Base-by-base conservation (phyloP, 148 eudicot species). In the Chenopodium suecicum region DNA sequence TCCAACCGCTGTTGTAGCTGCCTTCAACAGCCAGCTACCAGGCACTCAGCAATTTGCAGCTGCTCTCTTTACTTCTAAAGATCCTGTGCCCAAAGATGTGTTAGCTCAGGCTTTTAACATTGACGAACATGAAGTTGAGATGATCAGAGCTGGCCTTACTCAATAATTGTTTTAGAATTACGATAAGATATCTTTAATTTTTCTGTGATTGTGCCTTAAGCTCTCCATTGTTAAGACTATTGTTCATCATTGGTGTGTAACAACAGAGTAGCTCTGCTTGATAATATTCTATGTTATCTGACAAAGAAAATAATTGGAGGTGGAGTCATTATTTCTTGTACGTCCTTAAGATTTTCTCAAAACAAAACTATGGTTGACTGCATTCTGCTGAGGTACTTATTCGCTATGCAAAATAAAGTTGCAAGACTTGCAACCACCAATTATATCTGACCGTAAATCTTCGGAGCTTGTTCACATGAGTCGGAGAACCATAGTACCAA, bases 401-500 rank as follows among this genome's bases (percentile, higher is more conserved):
- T 41, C 8, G 1, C 44, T 41, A 41, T 41, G 7, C 44, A 41
- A 41, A 41, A 41, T 0, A 4, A 41, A 41, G 44, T 6, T 41
- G 44, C 44, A 41, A 41, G 44, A 41, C 44, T 58, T 58, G 3
- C 63, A 19, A 4, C 63, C 20, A 58, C 63, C 56, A 52, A 10
- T 19, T 58, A 4, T 3, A 19, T 65, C 4, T 41, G 5, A 31
- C 46, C 13, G 10, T 32, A n/a, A 23, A 46, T 22, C 50, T 20
- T 9, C 29, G 9, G 73, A 75, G 4, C 27, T 3, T 37, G 63
- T 32, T 75, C 83, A 93, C 93, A 94, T 93, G 87, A 78, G 83
- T 80, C 82, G 86, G 56, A 93, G 94, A 78, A 93, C 90, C 52
- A 80, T 83, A 34, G 77, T 50, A 54, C 99, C 99, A 76, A 95